Percentiles rank a stretch among this genome's conserved stretches.
phyloP scores from a whole-genome alignment of 805 yeast genomes.

The Yarrowia deformans region DNA sequence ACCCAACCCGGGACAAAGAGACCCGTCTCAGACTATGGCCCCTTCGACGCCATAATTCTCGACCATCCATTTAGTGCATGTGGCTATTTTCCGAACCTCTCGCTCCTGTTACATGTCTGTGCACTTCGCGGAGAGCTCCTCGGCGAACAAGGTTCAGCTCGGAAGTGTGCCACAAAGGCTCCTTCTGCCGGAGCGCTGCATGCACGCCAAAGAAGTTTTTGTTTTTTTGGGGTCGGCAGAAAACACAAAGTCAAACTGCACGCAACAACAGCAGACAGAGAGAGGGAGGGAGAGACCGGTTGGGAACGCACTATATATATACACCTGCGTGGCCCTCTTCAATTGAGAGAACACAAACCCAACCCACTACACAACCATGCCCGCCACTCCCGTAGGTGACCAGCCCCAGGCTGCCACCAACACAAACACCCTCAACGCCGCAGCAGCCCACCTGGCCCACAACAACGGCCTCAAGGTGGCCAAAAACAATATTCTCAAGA shows the following conservation, averaged over 20 bases:
- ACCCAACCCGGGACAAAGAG: no score
- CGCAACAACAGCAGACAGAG: no score
- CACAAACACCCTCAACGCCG: constrained; percentile 38
- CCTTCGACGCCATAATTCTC: neutral
- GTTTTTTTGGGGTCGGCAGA: constrained; percentile 3
- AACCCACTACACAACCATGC: constrained; percentile 26
- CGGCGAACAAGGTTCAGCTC: constrained; percentile 18
- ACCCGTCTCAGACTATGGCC: no score
- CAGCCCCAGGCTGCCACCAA: constrained; percentile 33
- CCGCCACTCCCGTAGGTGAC: constrained; percentile 39
- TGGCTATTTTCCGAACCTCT: neutral
- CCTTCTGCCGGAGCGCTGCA: neutral
- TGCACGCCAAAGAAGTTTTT: constrained; percentile 2
- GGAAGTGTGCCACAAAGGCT: constrained; percentile 10
- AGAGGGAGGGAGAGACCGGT: neutral
- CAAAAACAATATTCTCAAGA: constrained; percentile 31
- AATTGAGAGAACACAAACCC: neutral
- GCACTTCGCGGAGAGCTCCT: neutral
- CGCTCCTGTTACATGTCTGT: neutral
- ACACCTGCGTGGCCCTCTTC: neutral
- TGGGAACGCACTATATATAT: constrained; percentile 11
- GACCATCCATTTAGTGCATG: constrained; percentile 7
- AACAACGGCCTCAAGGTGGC: constrained; percentile 37
- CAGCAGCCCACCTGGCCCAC: constrained; percentile 39
- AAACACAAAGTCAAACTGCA: constrained; percentile 9